Base-by-base conservation (phyloP, 2,329 filamentous ascomycete genomes). In the Diplodia seriata region DNA sequence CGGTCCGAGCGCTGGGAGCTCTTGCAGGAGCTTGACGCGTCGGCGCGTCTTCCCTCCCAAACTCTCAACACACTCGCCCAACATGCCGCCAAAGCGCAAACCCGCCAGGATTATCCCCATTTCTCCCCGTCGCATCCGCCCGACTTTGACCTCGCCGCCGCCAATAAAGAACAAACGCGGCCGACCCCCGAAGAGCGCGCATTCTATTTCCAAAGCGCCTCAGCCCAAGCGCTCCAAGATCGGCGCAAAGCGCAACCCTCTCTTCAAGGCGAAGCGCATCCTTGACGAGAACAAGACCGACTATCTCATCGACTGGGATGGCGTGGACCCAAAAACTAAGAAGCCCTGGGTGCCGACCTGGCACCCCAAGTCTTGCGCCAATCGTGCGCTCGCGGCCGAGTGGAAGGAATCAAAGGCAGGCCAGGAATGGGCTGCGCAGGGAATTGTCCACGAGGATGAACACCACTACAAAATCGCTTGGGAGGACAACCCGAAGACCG, bases 231-330 rank as follows among this genome's bases (percentile, higher is more conserved):
- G 40, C 15, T 26, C 15, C 11, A 49, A 43, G 15, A 15, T 8
- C 38, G 11, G 4, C 26, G 33, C n/a, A 5, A 31, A 49, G 14
- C 12, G 3, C 5, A 49, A 23, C 11, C 55, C 1, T 9, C 2
- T 31, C 23, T 61, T 33, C 40, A 9, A 7, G 15, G 64, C 64
- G 1, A 59, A 11, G 15, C 70, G 66, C 9, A 80, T 81, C 50
- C 69, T 81, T n/a, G 69, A 73, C 43, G 77, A 79, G 55, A 72
- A 23, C n/a, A 73, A 72, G 26, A 73, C 74, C 14, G 70, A 79
- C 15, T 90, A 88, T 71, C 73, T 81, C 3, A 82, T 89, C 65
- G 83, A 87, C 72, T 89, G 87, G 87, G 82, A 80, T 56, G 82
- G 84, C 68, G 29, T 20, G 3, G 77, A 88, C 72, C 76, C 80